Evolutionary conservation across 208 protist species (phyloP).

Genomic region (Crithidia thermophila): DNA sequence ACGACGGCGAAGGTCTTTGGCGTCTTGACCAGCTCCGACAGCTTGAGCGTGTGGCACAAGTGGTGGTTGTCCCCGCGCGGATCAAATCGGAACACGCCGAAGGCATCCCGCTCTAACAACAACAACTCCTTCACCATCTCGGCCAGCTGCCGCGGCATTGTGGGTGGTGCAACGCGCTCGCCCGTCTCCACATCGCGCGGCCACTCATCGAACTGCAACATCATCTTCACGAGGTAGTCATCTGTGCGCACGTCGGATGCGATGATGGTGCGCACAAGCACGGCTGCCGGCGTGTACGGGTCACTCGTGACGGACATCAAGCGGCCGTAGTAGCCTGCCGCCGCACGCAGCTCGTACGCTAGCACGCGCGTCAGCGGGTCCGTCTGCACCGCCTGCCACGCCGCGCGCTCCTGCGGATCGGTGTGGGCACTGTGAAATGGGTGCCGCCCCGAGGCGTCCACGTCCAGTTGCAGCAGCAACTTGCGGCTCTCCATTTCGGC

Average conservation of each 20-base stretch:
- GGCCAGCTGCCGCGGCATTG: conserved; percentile 36
- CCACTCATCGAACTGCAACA: conserved; percentile 54
- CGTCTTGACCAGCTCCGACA: conserved; percentile 66
- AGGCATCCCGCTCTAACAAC: conserved; percentile 81
- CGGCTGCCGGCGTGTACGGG: conserved; percentile 47
- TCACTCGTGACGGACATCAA: conserved; percentile 57
- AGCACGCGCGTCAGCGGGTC: conserved; percentile 71
- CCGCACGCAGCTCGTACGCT: conserved; percentile 75
- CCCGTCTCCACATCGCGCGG: conserved; percentile 55
- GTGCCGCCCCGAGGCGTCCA: not conserved
- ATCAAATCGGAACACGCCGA: conserved; percentile 83
- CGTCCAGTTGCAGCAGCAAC: conserved; percentile 50
- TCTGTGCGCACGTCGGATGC: conserved; percentile 75
- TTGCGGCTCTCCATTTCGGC: conserved; percentile 63
- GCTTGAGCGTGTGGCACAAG: conserved; percentile 67
- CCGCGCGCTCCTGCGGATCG: conserved; percentile 25
- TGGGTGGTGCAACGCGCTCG: conserved; percentile 22
- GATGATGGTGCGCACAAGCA: conserved; percentile 68
- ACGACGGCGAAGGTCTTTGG: conserved; percentile 50
- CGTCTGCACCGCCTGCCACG: conserved; percentile 37
- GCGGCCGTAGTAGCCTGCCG: conserved; percentile 65
- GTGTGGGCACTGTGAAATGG: conserved; percentile 3
- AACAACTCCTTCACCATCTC: conserved; percentile 79
- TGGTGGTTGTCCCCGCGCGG: conserved; percentile 73
- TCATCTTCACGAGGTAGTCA: conserved; percentile 44